These are phyloP conservation scores for Teratosphaeriaceae sp. DNA, from an alignment of 2,329 filamentous ascomycete species.

Conservation along the genomic window DNA sequence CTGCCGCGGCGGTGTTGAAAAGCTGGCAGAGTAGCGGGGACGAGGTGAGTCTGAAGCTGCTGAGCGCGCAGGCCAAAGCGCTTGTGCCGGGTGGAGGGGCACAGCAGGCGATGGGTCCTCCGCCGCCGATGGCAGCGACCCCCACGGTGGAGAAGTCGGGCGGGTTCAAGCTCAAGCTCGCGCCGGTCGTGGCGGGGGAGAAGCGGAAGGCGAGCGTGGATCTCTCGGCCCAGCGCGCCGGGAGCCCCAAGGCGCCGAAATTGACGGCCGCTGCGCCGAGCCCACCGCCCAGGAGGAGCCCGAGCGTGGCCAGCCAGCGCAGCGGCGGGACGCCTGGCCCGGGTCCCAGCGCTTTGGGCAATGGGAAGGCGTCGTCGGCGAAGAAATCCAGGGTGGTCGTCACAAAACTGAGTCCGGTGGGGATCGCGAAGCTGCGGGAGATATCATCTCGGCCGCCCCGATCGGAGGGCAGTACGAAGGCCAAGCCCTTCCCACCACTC, in stretches of 20 bases:
- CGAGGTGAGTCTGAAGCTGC: conserved; percentile 6
- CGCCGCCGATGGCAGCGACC: not conserved
- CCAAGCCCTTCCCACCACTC: too few species aligned
- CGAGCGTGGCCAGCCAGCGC: conserved; percentile 8
- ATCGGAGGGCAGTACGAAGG: conserved; percentile 5
- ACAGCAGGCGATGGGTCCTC: conserved; percentile 1
- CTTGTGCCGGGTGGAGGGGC: not conserved
- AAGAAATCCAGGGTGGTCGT: conserved; percentile 4
- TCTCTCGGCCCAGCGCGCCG: conserved; percentile 9
- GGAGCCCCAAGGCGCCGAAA: conserved; percentile 21
- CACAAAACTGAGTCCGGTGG: conserved; percentile 7
- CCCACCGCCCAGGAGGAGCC: conserved; percentile 9
- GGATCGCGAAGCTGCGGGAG: conserved; percentile 10
- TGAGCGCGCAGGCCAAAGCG: conserved; percentile 1
- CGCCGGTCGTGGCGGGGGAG: conserved; percentile 1
- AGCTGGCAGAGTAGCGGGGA: conserved; percentile 11
- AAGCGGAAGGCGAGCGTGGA: conserved; percentile 20
- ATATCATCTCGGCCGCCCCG: conserved; percentile 14
- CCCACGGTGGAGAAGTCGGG: not conserved
- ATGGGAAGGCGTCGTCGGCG: too few species aligned
- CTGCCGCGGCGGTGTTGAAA: too few species aligned
- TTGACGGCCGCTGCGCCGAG: conserved; percentile 7
- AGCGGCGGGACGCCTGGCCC: conserved; percentile 9
- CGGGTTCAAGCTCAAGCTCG: conserved; percentile 5
- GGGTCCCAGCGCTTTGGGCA: not conserved